Conservation (phyloP, 164 flowering plant species). For the Pachysandra terminalis region DNA sequence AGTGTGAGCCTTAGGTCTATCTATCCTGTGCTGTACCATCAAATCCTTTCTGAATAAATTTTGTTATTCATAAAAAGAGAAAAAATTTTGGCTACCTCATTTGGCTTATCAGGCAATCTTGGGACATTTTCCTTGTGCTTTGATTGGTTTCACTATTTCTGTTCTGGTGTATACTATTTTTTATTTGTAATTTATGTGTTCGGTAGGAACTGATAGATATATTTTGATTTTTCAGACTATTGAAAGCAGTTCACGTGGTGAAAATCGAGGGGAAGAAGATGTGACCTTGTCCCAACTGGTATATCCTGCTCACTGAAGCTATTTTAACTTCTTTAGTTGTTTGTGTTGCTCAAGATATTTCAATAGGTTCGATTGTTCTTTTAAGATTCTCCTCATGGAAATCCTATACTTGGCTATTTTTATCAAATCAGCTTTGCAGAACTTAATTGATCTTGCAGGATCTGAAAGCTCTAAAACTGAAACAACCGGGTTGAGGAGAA, state of each 20-base stretch:
- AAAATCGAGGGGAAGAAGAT: slow-evolving; percentile 55
- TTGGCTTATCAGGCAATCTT: neutral
- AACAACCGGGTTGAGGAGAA: slow-evolving; percentile 73
- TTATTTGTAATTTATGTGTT: no score
- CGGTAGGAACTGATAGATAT: no score
- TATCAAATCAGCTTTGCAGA: slow-evolving; percentile 34
- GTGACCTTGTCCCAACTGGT: slow-evolving; percentile 85
- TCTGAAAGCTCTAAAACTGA: slow-evolving; percentile 82
- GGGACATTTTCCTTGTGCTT: no score
- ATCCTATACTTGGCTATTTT: neutral
- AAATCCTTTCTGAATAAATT: no score
- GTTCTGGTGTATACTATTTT: no score
- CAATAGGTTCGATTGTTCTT: neutral
- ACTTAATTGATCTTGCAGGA: slow-evolving; percentile 86
- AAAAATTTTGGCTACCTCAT: no score
- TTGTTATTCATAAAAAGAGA: no score
- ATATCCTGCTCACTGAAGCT: slow-evolving; percentile 15
- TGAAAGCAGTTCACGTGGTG: slow-evolving; percentile 91
- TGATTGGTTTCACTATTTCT: neutral
- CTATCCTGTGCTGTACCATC: no score
- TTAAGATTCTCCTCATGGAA: neutral
- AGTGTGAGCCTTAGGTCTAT: no score
- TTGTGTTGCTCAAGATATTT: neutral
- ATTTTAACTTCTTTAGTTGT: neutral
- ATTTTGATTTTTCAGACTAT: slow-evolving; percentile 54